phyloP scores from a whole-genome alignment of 108 stramenopile species.

The Fragilaria crotonensis region DNA sequence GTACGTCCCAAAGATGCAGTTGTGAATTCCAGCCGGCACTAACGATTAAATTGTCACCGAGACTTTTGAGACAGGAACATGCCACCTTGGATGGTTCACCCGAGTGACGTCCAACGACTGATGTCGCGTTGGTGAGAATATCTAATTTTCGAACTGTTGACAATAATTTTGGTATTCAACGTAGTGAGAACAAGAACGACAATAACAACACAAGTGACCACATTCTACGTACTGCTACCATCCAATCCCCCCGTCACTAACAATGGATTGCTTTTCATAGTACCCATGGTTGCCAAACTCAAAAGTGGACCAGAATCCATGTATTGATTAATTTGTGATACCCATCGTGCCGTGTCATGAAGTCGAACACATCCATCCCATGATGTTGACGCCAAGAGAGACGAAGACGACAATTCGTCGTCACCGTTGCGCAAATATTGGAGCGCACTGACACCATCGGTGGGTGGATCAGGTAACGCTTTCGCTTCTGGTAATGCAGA shows the following conservation, averaged over 20 bases:
- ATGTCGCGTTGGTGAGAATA: conserved; percentile 10
- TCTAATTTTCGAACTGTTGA: conserved; percentile 28
- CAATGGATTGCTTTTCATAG: conserved; percentile 6
- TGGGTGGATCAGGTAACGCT: conserved; percentile 51
- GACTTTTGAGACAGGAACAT: conserved; percentile 24
- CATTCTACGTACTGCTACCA: conserved; percentile 30
- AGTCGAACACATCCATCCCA: conserved; percentile 75
- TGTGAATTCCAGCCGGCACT: conserved; percentile 69
- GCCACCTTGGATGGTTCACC: conserved; percentile 19
- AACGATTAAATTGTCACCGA: conserved; percentile 28
- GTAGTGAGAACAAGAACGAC: conserved; percentile 3
- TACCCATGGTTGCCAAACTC: too few species aligned
- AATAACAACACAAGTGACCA: conserved; percentile 6
- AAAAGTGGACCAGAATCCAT: conserved; percentile 74
- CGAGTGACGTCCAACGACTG: conserved; percentile 28
- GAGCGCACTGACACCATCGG: conserved; percentile 77
- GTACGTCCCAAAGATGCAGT: conserved; percentile 68
- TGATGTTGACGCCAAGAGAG: conserved; percentile 49
- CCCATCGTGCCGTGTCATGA: conserved; percentile 42
- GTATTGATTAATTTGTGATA: conserved; percentile 16
- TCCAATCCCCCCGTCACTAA: conserved; percentile 64
- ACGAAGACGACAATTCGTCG: too few species aligned
- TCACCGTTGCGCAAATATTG: conserved; percentile 22
- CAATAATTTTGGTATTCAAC: neutral
- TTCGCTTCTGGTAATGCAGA: conserved; percentile 51